Percentiles rank a stretch among this genome's conserved stretches.
Evolutionary conservation across 805 yeast species (phyloP).

Genomic region (Yarrowia bubula): DNA sequence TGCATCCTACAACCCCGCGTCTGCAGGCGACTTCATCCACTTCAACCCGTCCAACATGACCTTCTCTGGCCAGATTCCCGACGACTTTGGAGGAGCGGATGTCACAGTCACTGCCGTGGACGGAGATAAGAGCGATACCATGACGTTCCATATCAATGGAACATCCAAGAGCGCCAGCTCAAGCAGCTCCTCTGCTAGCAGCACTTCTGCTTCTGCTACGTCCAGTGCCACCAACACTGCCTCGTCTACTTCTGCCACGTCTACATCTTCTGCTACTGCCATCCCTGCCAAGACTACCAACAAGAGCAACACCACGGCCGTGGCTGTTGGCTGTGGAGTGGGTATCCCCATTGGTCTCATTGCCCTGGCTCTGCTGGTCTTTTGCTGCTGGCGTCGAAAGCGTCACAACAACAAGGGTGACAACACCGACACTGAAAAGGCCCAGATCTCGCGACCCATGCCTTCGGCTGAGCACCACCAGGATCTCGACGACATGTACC

Average conservation of each 20-base stretch:
- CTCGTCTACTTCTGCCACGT: slow-evolving; percentile 34
- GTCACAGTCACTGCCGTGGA: slow-evolving; percentile 47
- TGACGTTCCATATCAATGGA: slow-evolving; percentile 55
- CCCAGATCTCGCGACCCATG: slow-evolving; percentile 39
- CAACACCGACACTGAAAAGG: slow-evolving; percentile 37
- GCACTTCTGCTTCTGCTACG: slow-evolving; percentile 31
- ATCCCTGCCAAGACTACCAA: slow-evolving; percentile 31
- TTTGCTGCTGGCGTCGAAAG: slow-evolving; percentile 54
- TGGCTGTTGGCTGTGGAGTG: slow-evolving; percentile 72
- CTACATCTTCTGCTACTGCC: slow-evolving; percentile 37
- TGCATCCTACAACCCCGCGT: slow-evolving; percentile 36
- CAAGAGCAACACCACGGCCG: slow-evolving; percentile 58
- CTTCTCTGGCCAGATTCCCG: slow-evolving; percentile 63
- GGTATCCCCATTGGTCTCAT: slow-evolving; percentile 65
- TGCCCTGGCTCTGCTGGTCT: slow-evolving; percentile 53
- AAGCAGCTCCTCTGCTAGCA: slow-evolving; percentile 34
- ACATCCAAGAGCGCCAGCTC: slow-evolving; percentile 39
- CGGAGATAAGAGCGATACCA: slow-evolving; percentile 38
- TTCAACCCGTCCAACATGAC: slow-evolving; percentile 63
- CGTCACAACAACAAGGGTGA: slow-evolving; percentile 39
- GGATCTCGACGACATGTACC: slow-evolving; percentile 29
- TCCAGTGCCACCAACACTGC: slow-evolving; percentile 34
- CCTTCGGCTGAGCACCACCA: slow-evolving; percentile 33
- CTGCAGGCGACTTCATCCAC: slow-evolving; percentile 56
- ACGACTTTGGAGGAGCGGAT: slow-evolving; percentile 43